Percentiles rank a stretch among this genome's conserved stretches.
Evolutionary conservation across 225 moss, liverwort and hornwort genomes (phyloP).

Genomic region (Pleurozium schreberi): DNA sequence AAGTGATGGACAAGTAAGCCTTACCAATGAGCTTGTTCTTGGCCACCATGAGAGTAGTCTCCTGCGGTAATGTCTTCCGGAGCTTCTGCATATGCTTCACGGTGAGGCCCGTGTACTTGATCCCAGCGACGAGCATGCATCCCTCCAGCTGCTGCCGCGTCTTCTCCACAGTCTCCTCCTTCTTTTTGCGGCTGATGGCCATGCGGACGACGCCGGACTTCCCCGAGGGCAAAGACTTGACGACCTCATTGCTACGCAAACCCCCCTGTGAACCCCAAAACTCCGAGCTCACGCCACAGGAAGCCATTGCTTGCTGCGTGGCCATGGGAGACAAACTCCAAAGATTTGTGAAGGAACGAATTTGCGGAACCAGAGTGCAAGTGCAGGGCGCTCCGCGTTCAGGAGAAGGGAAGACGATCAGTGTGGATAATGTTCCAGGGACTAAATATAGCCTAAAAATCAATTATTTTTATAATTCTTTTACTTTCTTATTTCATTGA

Average conservation of each 20-base stretch:
- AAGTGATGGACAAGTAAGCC: background rate
- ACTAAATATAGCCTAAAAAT: no score
- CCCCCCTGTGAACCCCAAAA: slow-evolving; percentile 35
- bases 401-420: background rate
- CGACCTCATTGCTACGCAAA: background rate
- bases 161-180: slow-evolving; percentile 87
- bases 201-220: slow-evolving; percentile 36
- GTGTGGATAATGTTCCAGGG: slow-evolving; percentile 14
- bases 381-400: background rate
- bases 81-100: slow-evolving; percentile 85
- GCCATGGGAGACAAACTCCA: slow-evolving; percentile 11
- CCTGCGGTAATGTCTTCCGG: slow-evolving; percentile 54
- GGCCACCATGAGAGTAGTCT: slow-evolving; percentile 72
- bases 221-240: background rate
- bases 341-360: background rate
- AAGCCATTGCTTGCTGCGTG: slow-evolving; percentile 25
- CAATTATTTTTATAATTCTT: no score
- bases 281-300: slow-evolving; percentile 24
- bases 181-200: slow-evolving; percentile 80
- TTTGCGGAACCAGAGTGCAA: background rate
- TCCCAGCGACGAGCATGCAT: slow-evolving; percentile 70
- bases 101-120: slow-evolving; percentile 62
- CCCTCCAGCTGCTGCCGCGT: slow-evolving; percentile 81
- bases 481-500: no score
- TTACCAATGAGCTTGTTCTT: slow-evolving; percentile 94